A percentile compares a stretch with the other conserved stretches of the same genome.
Evolutionary conservation across 2,329 filamentous ascomycete species (phyloP).

Genomic region (Dothiorella sarmentorum): DNA sequence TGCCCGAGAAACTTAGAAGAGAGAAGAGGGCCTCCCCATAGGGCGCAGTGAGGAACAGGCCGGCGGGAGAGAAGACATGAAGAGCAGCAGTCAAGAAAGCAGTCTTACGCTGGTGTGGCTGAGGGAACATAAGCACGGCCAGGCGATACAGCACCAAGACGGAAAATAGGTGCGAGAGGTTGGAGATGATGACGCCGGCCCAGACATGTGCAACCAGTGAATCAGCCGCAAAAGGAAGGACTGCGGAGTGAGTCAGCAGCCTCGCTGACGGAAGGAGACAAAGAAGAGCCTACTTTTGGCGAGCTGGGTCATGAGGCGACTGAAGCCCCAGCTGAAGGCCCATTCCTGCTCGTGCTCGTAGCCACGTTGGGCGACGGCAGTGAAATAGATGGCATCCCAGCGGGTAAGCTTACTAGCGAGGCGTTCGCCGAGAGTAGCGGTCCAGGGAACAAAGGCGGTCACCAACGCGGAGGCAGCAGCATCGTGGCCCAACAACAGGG

Average conservation of each 20-base stretch:
- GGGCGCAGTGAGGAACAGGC: conserved; percentile 82
- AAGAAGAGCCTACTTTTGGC: conserved; percentile 38
- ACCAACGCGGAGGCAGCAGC: conserved; percentile 14
- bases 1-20: conserved; percentile 70
- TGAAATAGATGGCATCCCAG: conserved; percentile 81
- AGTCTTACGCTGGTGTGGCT: conserved; percentile 38
- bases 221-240: conserved; percentile 11
- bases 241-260: conserved; percentile 10
- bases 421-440: conserved; percentile 28
- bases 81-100: conserved; percentile 68
- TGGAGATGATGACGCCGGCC: conserved; percentile 64
- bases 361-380: conserved; percentile 59
- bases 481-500: conserved; percentile 43
- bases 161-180: conserved; percentile 72
- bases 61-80: conserved; percentile 82
- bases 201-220: conserved; percentile 38
- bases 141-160: conserved; percentile 69
- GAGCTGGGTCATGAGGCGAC: conserved; percentile 42
- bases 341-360: conserved; percentile 79
- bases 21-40: conserved; percentile 81
- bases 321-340: conserved; percentile 67
- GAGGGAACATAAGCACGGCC: conserved; percentile 50
- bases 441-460: background rate
- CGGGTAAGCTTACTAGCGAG: conserved; percentile 60
- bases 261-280: background rate